A percentile compares a stretch with the other conserved stretches of the same genome.
Evolutionary conservation across 1,284 basidiomycete genomes (phyloP).

Genomic region (Tremellales sp.): DNA sequence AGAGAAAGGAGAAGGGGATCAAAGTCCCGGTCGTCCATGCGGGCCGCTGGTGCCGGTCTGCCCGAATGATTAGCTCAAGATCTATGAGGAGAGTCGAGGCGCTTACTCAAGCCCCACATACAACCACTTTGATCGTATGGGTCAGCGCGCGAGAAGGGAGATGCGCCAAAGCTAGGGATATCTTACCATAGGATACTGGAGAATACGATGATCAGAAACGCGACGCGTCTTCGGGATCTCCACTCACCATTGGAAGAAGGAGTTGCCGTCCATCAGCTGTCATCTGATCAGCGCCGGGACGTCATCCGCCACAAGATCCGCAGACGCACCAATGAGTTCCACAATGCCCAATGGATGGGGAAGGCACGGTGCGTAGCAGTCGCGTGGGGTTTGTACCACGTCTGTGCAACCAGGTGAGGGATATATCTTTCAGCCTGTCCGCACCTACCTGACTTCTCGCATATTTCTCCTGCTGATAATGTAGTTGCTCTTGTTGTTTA

Average conservation of each 20-base stretch:
- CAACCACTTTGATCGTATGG: slow-evolving; percentile 55
- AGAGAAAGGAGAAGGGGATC: slow-evolving; percentile 71
- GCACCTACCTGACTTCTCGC: slow-evolving; percentile 38
- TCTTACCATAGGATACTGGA: slow-evolving; percentile 18
- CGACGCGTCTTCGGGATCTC: no score
- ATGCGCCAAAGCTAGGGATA: not conserved
- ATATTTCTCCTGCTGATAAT: slow-evolving; percentile 54
- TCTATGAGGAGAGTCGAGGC: not conserved
- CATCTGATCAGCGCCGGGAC: slow-evolving; percentile 25
- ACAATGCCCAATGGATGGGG: slow-evolving; percentile 61
- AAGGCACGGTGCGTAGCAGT: slow-evolving; percentile 82
- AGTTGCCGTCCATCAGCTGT: slow-evolving; percentile 69
- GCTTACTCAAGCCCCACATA: slow-evolving; percentile 70
- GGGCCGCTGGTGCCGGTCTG: slow-evolving; percentile 47
- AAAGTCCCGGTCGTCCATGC: slow-evolving; percentile 60
- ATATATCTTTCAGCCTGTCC: not conserved
- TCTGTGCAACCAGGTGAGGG: slow-evolving; percentile 50
- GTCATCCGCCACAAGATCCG: slow-evolving; percentile 2
- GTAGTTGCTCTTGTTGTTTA: slow-evolving; percentile 64
- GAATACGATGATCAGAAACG: no score
- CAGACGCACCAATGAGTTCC: slow-evolving; percentile 43
- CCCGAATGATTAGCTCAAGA: slow-evolving; percentile 1
- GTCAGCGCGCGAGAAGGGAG: not conserved
- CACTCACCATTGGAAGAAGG: slow-evolving; percentile 61
- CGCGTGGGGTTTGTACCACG: slow-evolving; percentile 83